Percentiles rank a stretch among this genome's conserved stretches.
Conservation (phyloP, 768 basidiomycete genomes). For the Tulasnella calospora region DNA sequence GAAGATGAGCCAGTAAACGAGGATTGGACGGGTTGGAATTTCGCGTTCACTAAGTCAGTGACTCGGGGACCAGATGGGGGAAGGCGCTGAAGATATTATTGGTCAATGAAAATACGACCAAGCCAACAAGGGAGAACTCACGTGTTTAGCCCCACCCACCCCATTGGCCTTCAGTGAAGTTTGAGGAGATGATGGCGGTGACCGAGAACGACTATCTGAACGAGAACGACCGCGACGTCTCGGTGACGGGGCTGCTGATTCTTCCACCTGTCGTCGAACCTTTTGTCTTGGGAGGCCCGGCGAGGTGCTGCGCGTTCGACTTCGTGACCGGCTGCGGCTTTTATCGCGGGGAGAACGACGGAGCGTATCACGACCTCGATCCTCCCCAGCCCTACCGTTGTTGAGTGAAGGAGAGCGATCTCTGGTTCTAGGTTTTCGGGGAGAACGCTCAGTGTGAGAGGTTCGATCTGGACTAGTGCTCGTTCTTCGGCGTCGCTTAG, state of each 20-base stretch:
- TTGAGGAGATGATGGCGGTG: slow-evolving; percentile 23
- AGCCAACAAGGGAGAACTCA: not conserved
- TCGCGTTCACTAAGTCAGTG: slow-evolving; percentile 14
- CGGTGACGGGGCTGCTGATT: not conserved
- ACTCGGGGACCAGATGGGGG: slow-evolving; percentile 25
- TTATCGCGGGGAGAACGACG: not conserved
- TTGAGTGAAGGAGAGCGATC: not conserved
- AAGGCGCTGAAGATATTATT: slow-evolving; percentile 16
- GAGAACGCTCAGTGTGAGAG: not conserved
- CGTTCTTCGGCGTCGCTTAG: slow-evolving; percentile 24
- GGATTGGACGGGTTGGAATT: slow-evolving; percentile 12
- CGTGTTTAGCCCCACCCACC: slow-evolving; percentile 14
- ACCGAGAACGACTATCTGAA: slow-evolving; percentile 19
- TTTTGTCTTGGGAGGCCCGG: not conserved
- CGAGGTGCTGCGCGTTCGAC: not conserved
- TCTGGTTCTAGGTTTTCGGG: not conserved
- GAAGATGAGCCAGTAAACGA: slow-evolving; percentile 11
- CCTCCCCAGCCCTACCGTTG: not conserved
- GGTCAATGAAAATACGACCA: not conserved
- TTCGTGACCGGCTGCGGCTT: not conserved
- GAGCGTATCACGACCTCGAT: not conserved
- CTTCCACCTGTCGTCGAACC: not conserved
- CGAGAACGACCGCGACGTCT: not conserved
- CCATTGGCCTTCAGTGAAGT: slow-evolving; percentile 11
- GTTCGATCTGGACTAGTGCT: slow-evolving; percentile 14